These are phyloP conservation scores for Ballota nigra DNA, from an alignment of 257 asterid genomes.

Conservation along the genomic window DNA sequence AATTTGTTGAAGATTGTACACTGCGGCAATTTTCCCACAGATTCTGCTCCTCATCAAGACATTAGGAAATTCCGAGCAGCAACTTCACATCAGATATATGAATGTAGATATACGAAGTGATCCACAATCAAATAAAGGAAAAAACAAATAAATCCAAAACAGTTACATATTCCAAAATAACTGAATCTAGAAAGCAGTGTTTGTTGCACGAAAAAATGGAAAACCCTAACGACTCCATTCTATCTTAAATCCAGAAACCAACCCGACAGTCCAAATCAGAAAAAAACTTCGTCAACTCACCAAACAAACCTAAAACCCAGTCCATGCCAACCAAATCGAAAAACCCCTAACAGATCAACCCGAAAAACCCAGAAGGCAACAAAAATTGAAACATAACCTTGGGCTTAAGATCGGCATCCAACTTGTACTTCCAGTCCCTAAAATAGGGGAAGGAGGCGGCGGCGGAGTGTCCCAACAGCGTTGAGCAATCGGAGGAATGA, in stretches of 20 bases:
- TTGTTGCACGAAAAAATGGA: background rate
- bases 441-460: constrained; percentile 48
- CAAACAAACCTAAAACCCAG: constrained; percentile 17
- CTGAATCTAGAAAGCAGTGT: constrained; percentile 7
- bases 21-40: background rate
- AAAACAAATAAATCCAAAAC: background rate
- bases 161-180: background rate
- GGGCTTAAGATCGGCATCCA: constrained; percentile 52
- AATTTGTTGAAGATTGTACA: background rate
- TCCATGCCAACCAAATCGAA: background rate
- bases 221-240: background rate
- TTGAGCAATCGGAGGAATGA: constrained; percentile 50
- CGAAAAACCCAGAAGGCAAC: background rate
- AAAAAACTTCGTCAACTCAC: constrained; percentile 1
- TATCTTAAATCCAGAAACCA: constrained; percentile 12
- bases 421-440: constrained; percentile 46
- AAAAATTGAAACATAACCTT: constrained; percentile 31
- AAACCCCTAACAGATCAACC: constrained; percentile 23
- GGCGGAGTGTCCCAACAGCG: constrained; percentile 43
- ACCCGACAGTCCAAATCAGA: constrained; percentile 21
- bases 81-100: constrained; percentile 18
- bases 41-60: no score
- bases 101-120: constrained; percentile 11
- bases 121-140: background rate
- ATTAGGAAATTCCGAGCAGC: background rate